Conservation (phyloP, 83 land plant species). For the Diphasiastrum complanatum region DNA sequence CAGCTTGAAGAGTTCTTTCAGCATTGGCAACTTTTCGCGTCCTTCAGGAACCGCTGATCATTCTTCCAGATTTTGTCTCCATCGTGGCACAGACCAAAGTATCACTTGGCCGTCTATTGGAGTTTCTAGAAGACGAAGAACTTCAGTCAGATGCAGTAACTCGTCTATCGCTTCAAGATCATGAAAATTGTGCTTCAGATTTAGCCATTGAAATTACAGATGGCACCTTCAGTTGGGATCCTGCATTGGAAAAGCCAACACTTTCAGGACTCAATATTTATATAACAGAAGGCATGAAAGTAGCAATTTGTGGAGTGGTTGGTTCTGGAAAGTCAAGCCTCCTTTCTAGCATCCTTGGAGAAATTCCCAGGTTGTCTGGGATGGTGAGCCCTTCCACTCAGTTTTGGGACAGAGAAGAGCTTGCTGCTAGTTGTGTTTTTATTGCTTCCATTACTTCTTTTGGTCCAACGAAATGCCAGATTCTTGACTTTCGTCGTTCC, state of each 20-base stretch:
- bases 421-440: neutral
- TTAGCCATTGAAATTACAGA: constrained; percentile 42
- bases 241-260: constrained; percentile 33
- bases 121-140: constrained; percentile 55
- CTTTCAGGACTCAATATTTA: constrained; percentile 35
- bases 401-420: neutral
- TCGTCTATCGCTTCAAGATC: constrained; percentile 14
- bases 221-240: constrained; percentile 63
- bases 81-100: constrained; percentile 58
- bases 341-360: constrained; percentile 69
- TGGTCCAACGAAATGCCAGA: neutral
- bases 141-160: constrained; percentile 41
- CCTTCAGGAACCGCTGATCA: constrained; percentile 55
- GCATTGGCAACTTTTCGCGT: constrained; percentile 71
- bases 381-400: constrained; percentile 21
- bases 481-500: no score
- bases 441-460: neutral
- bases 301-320: constrained; percentile 79
- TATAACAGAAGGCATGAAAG: constrained; percentile 49
- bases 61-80: constrained; percentile 51
- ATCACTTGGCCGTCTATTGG: constrained; percentile 49
- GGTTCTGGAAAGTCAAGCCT: constrained; percentile 89
- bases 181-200: constrained; percentile 24
- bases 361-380: constrained; percentile 63
- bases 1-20: constrained; percentile 65